phyloP scores from a whole-genome alignment of 2,329 filamentous ascomycete genomes.

The Penicillium sp. region DNA sequence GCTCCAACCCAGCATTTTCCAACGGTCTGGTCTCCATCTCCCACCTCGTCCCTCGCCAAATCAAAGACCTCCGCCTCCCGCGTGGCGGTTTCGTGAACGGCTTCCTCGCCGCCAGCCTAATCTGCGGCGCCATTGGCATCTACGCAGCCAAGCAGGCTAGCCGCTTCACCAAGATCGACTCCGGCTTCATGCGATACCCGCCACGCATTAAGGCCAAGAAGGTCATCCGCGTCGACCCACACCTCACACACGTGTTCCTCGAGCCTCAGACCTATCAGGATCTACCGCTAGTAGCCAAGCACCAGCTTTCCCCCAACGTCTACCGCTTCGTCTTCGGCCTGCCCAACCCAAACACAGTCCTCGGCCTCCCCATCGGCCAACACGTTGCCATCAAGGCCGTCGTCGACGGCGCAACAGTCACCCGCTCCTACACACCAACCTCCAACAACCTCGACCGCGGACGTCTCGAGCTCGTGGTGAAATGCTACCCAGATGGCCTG shows the following conservation, averaged over 20 bases:
- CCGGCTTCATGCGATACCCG: constrained; percentile 31
- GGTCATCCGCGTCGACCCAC: constrained; percentile 39
- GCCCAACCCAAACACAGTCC: constrained; percentile 46
- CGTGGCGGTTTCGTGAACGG: constrained; percentile 26
- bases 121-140: constrained; percentile 15
- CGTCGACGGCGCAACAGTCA: constrained; percentile 49
- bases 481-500: constrained; percentile 15
- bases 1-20: background rate
- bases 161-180: constrained; percentile 27
- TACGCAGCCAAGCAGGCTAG: constrained; percentile 15
- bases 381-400: constrained; percentile 56
- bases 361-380: constrained; percentile 60
- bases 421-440: constrained; percentile 56
- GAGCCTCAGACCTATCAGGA: constrained; percentile 52
- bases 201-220: constrained; percentile 42
- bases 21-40: background rate
- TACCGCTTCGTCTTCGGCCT: constrained; percentile 54
- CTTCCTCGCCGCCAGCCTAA: constrained; percentile 22
- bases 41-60: constrained; percentile 3
- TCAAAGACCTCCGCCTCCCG: constrained; percentile 8
- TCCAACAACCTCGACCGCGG: constrained; percentile 40
- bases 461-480: constrained; percentile 33
- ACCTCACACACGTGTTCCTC: constrained; percentile 45
- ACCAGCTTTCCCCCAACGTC: constrained; percentile 27
- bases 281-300: constrained; percentile 46